A percentile compares a stretch with the other conserved stretches of the same genome.
Evolutionary conservation across 345 rosid genomes (phyloP).

Genomic region (Syzygium jambos): DNA sequence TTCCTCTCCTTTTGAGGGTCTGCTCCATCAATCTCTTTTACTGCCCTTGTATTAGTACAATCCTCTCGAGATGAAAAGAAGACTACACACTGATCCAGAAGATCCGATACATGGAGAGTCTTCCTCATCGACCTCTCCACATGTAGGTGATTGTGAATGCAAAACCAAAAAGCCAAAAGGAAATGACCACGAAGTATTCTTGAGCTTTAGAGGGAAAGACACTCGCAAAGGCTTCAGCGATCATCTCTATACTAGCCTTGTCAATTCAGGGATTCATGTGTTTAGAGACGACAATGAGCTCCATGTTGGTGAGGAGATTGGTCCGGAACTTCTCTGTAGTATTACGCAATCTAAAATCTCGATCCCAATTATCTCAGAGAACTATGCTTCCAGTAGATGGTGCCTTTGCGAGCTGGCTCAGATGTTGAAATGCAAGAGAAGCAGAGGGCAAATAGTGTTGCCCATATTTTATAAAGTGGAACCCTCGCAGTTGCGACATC

Average conservation of each 20-base stretch:
- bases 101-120: background rate
- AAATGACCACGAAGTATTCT: background rate
- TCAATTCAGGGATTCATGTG: fast-evolving
- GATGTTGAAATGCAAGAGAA: background rate
- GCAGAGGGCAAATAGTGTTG: fast-evolving
- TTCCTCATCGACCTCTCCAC: background rate
- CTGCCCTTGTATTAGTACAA: background rate
- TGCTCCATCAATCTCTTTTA: background rate
- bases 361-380: background rate
- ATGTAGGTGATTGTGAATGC: background rate
- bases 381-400: fast-evolving
- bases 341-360: background rate
- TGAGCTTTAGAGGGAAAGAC: background rate
- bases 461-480: background rate
- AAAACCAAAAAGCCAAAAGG: background rate
- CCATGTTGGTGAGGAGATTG: background rate
- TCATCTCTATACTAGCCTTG: fast-evolving
- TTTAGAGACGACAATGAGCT: background rate
- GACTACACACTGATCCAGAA: background rate
- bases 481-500: fast-evolving
- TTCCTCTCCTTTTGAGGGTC: background rate
- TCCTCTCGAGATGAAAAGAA: background rate
- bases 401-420: background rate
- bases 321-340: fast-evolving
- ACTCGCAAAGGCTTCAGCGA: background rate